These are phyloP conservation scores for Vachellia collinsii DNA, from an alignment of 306 rosid genomes.

Conservation along the genomic window DNA sequence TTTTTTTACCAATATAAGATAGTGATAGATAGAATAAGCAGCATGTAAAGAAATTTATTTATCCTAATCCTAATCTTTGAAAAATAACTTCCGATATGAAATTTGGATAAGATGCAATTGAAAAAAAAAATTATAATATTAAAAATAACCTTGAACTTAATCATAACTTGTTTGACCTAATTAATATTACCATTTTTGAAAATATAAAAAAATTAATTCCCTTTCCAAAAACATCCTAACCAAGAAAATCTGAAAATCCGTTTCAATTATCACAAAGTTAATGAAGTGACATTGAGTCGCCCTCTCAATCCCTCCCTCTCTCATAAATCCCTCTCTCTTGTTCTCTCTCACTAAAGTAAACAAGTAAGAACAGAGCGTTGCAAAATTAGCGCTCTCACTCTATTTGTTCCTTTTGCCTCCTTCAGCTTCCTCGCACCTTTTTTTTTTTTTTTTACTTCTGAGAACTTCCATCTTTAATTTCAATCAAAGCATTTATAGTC, in stretches of 20 bases:
- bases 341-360: neutral
- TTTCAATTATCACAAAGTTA: slow-evolving; percentile 22
- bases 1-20: too few species aligned
- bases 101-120: neutral
- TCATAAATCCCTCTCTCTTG: neutral
- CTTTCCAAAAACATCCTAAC: neutral
- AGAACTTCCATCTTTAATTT: slow-evolving; percentile 21
- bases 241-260: slow-evolving; percentile 13
- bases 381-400: neutral
- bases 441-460: neutral
- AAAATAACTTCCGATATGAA: too few species aligned
- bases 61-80: too few species aligned
- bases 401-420: neutral
- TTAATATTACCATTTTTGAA: neutral
- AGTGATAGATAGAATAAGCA: too few species aligned
- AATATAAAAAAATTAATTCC: neutral
- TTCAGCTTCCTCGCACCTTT: neutral
- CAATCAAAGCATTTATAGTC: slow-evolving; percentile 12
- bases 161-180: neutral
- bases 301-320: neutral
- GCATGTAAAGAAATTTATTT: too few species aligned
- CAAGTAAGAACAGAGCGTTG: neutral
- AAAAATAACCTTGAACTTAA: neutral
- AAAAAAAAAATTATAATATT: too few species aligned
- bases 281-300: slow-evolving; percentile 22